Base-by-base conservation (phyloP, 345 rosid genomes). In the Hibiscus mutabilis region DNA sequence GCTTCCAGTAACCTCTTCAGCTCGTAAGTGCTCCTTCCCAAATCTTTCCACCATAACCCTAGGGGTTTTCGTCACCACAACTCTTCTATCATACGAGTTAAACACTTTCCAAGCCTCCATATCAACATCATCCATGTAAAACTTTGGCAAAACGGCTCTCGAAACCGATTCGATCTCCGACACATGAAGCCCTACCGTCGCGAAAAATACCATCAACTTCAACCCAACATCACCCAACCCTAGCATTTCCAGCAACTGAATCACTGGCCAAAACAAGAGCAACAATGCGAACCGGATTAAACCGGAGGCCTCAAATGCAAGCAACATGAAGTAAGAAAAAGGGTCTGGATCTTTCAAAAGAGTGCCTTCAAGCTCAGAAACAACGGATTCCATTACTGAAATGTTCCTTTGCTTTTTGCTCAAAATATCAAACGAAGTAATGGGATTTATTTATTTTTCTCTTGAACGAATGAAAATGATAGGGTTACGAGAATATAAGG, bases 271-370 rank as follows among this genome's bases (percentile, higher is more conserved):
- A 0, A 87, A 52, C 56, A 84, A 25, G 72, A 93, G 55, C 76
- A 93, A n/a, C 56, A 81, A n/a, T 3, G 82, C 79, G 42, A 91
- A 93, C 16, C 98, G 92, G 19, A 91, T n/a, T 59, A 91, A 67
- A 70, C 97, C 93, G 1, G 97, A 89, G 0, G 97, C 87, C 74
- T 93, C 98, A n/a, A 93, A 93, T 27, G 97, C 96, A 3, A 91
- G 85, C 60, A 91, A 76, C 98, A 93, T 91, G 87, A 89, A 93
- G 85, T 91, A 93, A 1, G 89, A 86, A 74, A 93, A 91, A 0
- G 88, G 78, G 49, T 89, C 78, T 1, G 79, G 82, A 77, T 87
- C 85, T 67, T 80, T 86, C 66, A 93, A 16, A n/a, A 93, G 84
- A 51, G 87, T 74, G 42, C 98, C 98, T 80, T 93, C 98, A 5